phyloP scores from a whole-genome alignment of 345 rosid genomes.

The Mallotus nudiflorus region DNA sequence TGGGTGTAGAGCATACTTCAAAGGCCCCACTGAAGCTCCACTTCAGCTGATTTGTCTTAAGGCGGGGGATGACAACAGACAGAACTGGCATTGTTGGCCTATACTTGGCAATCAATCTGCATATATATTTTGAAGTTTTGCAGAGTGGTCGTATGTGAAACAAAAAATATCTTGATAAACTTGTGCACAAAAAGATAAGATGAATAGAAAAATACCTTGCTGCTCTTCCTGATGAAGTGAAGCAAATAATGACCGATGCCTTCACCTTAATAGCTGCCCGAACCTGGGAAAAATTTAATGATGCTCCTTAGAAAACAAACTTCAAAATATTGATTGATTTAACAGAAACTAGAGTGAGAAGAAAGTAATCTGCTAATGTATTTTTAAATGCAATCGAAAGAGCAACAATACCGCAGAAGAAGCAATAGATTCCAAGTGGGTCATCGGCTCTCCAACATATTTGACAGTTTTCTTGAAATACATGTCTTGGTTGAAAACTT shows the following conservation, averaged over 20 bases:
- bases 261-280: constrained; percentile 98
- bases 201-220: constrained; percentile 59
- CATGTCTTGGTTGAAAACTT: constrained; percentile 89
- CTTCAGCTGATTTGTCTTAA: constrained; percentile 91
- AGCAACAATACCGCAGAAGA: constrained; percentile 79
- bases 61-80: constrained; percentile 95
- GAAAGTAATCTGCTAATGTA: constrained; percentile 2
- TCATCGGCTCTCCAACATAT: constrained; percentile 94
- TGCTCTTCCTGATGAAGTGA: constrained; percentile 97
- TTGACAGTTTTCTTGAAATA: constrained; percentile 91
- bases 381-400: constrained; percentile 3
- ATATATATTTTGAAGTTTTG: constrained; percentile 1
- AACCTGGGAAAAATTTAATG: constrained; percentile 45
- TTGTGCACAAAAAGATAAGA: not conserved
- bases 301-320: not conserved
- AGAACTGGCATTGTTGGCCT: constrained; percentile 98
- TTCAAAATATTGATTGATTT: not conserved
- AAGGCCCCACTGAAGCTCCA: constrained; percentile 99
- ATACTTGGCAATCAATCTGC: constrained; percentile 95
- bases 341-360: not conserved
- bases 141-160: not conserved
- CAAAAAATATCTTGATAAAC: not conserved
- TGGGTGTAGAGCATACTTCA: constrained; percentile 51
- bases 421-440: constrained; percentile 93
- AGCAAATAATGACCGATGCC: constrained; percentile 94